A percentile compares a stretch with the other conserved stretches of the same genome.
Conservation (phyloP, 2,329 filamentous ascomycete genomes). For the Aspergillus viridinutans region DNA sequence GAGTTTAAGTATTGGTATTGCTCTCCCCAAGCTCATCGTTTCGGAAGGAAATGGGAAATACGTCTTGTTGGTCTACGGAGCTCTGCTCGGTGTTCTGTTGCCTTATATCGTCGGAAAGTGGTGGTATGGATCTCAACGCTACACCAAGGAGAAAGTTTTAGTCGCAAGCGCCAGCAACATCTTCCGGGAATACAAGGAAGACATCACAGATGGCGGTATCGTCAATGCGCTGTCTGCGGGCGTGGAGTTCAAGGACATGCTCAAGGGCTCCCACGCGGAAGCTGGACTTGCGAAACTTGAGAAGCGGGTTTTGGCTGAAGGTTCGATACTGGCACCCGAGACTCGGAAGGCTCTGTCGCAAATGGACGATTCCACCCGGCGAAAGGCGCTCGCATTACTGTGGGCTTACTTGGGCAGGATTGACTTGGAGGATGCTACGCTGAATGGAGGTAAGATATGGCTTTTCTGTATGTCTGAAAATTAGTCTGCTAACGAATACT, state of each 20-base stretch:
- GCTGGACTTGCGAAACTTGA: slow-evolving; percentile 78
- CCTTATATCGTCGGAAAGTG: slow-evolving; percentile 93
- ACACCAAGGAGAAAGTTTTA: slow-evolving; percentile 89
- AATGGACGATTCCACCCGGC: slow-evolving; percentile 71
- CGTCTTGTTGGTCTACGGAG: slow-evolving; percentile 82
- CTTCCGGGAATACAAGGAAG: slow-evolving; percentile 87
- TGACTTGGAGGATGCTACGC: slow-evolving; percentile 70
- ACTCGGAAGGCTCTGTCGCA: slow-evolving; percentile 74
- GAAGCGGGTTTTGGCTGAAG: slow-evolving; percentile 66
- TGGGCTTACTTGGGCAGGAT: slow-evolving; percentile 94
- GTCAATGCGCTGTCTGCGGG: slow-evolving; percentile 78
- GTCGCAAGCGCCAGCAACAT: slow-evolving; percentile 92
- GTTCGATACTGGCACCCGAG: slow-evolving; percentile 61
- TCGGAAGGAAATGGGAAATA: slow-evolving; percentile 95
- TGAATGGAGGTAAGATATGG: slow-evolving; percentile 58
- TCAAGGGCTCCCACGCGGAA: slow-evolving; percentile 76
- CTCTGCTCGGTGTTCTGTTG: slow-evolving; percentile 80
- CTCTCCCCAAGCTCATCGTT: slow-evolving; percentile 86
- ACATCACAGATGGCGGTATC: slow-evolving; percentile 74
- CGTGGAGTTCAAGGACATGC: slow-evolving; percentile 73
- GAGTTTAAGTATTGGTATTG: slow-evolving; percentile 95
- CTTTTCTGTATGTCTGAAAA: neutral
- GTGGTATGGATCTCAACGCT: slow-evolving; percentile 96
- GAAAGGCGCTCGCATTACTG: slow-evolving; percentile 82
- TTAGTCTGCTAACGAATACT: slow-evolving; percentile 7